Base-by-base conservation (phyloP, 495 filamentous ascomycete species). In the Xylaria scruposa region DNA sequence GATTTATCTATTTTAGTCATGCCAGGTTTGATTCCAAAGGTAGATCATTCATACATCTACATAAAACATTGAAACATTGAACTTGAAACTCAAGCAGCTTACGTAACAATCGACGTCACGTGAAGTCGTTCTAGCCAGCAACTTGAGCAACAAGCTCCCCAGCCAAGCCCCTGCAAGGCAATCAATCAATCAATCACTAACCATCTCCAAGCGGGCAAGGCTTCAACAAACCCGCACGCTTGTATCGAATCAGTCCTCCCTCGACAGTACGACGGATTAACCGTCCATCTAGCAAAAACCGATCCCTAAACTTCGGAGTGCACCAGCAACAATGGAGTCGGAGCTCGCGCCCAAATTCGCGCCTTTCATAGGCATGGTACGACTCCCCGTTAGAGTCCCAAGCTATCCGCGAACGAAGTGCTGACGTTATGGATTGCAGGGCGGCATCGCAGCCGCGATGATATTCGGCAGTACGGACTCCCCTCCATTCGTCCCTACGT, bases 301-400 rank as follows among this genome's bases (percentile, higher is more conserved):
- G 51, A 54, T 49, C n/a, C 47, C 47, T 24, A 4, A 4, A 26
- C 21, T 31, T 26, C 47, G 36, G 40, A 67, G 31, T n/a, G 29
- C 31, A 36, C 31, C 29, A 26, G 15, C 26, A 8, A 70, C 15
- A 70, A 56, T 70, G 68, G 90, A 91, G 66, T 89, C 88, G 69
- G 91, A 91, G 67, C 80, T 91, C 40, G 85, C 91, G 59, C 96
- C 97, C 68, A 93, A 93, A 82, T 98, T 97, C 78, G 96, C 96
- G 77, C 94, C 95, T 59, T 99, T 99, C 88, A 90, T 98, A 78
- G 97, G 97, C 84, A 94, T 98, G 90, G 97, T 98, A 88, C 84
- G 90, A 80, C 71, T 46, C 26, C 54, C 66, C 70, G 49, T 56
- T 40, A 2, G 38, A 31, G 58, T 79, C 64, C 74, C 71, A 47